Conservation (phyloP, 805 yeast genomes). For the Candida ponderosae region DNA sequence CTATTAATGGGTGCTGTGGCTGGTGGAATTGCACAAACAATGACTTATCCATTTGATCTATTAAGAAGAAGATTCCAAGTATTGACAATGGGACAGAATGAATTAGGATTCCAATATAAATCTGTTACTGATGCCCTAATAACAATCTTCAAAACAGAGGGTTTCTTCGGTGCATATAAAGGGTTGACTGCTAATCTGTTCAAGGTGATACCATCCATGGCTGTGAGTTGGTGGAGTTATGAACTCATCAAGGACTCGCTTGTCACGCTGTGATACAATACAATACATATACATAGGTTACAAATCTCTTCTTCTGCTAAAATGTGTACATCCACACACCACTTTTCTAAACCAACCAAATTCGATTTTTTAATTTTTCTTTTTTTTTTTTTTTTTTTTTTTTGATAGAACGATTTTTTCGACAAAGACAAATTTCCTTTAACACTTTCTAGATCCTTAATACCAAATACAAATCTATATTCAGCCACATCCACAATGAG, state of each 20-base stretch:
- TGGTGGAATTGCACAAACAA: constrained; percentile 84
- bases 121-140: constrained; percentile 68
- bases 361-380: no score
- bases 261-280: constrained; percentile 2
- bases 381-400: no score
- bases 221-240: constrained; percentile 85
- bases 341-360: constrained; percentile 1
- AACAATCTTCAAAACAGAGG: constrained; percentile 67
- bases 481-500: constrained; percentile 30
- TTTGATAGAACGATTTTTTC: background rate
- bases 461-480: background rate
- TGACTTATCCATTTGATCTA: constrained; percentile 88
- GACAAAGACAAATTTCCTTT: background rate
- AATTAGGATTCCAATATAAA: constrained; percentile 76
- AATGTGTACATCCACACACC: constrained; percentile 4
- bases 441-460: background rate
- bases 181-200: constrained; percentile 75
- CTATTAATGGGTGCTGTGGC: constrained; percentile 75
- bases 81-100: constrained; percentile 65
- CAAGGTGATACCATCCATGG: constrained; percentile 93
- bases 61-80: constrained; percentile 89
- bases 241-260: constrained; percentile 56
- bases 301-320: background rate
- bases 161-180: constrained; percentile 61
- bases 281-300: background rate